These are phyloP conservation scores for Glycine latifolia DNA, from an alignment of 306 rosid genomes.

Conservation along the genomic window DNA sequence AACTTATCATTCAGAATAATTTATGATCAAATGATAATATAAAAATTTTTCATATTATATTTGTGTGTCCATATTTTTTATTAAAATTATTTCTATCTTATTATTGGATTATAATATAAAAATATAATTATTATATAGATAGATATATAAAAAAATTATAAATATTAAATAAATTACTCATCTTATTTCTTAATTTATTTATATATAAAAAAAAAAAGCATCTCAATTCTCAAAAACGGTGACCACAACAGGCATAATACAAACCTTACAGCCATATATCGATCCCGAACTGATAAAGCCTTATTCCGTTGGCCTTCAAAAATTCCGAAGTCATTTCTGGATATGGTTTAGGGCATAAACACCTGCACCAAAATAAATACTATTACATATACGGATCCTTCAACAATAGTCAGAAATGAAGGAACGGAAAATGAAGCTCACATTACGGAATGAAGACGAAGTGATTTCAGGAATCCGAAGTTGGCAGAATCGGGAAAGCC, in stretches of 20 bases:
- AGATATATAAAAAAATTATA: no score
- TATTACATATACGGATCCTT: background rate
- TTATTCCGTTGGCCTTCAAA: slow-evolving; percentile 61
- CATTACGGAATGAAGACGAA: slow-evolving; percentile 70
- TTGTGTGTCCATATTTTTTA: no score
- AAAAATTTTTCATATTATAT: no score
- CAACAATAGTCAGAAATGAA: background rate
- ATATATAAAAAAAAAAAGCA: background rate
- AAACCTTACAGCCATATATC: slow-evolving; percentile 71
- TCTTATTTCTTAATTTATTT: no score
- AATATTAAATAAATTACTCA: no score
- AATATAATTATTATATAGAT: no score
- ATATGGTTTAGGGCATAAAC: slow-evolving; percentile 72
- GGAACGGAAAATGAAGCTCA: slow-evolving; percentile 47
- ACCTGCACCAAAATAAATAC: no score
- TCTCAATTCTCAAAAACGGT: background rate
- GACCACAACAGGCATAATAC: slow-evolving; percentile 18
- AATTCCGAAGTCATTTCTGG: slow-evolving; percentile 60
- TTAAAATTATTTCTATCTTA: no score
- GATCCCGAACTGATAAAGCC: slow-evolving; percentile 69
- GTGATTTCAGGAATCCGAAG: slow-evolving; percentile 70
- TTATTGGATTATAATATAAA: no score
- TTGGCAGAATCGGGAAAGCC: slow-evolving; percentile 73
- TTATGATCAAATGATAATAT: no score
- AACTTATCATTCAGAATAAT: no score